Base-by-base conservation (phyloP, 208 protist species). In the Vickermania ingenoplastis region DNA sequence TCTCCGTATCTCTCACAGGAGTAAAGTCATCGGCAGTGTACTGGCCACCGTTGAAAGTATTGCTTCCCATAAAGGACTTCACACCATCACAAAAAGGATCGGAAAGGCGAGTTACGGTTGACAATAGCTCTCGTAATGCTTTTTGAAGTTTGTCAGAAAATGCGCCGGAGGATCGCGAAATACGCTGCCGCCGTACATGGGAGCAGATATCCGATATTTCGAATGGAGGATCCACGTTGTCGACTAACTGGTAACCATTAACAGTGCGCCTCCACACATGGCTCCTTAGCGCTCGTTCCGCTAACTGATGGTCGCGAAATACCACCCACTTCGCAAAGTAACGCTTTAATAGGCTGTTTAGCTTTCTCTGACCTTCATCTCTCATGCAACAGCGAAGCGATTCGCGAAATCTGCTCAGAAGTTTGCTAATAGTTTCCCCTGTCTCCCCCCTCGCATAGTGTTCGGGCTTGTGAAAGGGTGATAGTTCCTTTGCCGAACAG, bases 71-170 rank as follows among this genome's bases (percentile, higher is more conserved):
- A n/a, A n/a, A n/a, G n/a, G n/a, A n/a, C n/a, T n/a, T n/a, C n/a
- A n/a, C n/a, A n/a, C n/a, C n/a, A n/a, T n/a, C n/a, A n/a, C n/a
- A n/a, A n/a, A 45, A 45, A n/a, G 36, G 36, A 7, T 45, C 36
- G 17, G 7, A n/a, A 45, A 45, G 36, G 17, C 17, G 36, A 7
- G 17, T n/a, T 45, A 45, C 11, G 17, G 17, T 45, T n/a, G 36
- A 45, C 36, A 45, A 45, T 26, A 91, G 51, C 2, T 65, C 48
- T 17, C 77, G 84, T 3, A 77, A 49, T 13, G 71, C 77, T 26
- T 73, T 65, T 45, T 80, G 71, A 23, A 83, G 23, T 51, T 73
- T 70, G 60, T 81, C 78, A 0, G 83, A 83, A 29, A 86, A 75
- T 17, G 25, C 66, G 21, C 36, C 55, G 13, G n/a, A n/a, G n/a